A percentile compares a stretch with the other conserved stretches of the same genome.
These are phyloP conservation scores for Trametes elegans DNA, from an alignment of 768 basidiomycete genomes.

Conservation along the genomic window DNA sequence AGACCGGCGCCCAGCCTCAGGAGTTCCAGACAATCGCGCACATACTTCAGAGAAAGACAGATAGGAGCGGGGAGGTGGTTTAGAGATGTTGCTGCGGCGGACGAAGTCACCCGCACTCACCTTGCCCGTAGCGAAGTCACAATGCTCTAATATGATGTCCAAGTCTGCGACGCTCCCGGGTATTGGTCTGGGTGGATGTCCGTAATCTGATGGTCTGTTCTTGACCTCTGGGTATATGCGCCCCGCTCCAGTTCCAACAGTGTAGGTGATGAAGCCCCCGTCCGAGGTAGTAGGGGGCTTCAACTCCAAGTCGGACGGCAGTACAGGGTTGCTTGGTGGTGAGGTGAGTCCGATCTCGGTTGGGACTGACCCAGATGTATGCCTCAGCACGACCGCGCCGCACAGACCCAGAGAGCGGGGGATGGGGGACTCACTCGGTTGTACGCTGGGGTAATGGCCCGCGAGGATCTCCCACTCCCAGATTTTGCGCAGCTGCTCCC, in stretches of 20 bases:
- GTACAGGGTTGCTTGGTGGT: slow-evolving; percentile 66
- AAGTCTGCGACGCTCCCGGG: slow-evolving; percentile 86
- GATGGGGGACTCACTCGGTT: slow-evolving; percentile 96
- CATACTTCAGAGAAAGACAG: slow-evolving; percentile 55
- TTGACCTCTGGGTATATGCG: slow-evolving; percentile 77
- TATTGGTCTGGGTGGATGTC: slow-evolving; percentile 85
- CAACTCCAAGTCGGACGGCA: slow-evolving; percentile 51
- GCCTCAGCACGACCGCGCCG: slow-evolving; percentile 7
- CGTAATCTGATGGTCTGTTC: slow-evolving; percentile 55
- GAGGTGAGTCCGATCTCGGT: slow-evolving; percentile 59
- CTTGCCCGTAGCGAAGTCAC: slow-evolving; percentile 82
- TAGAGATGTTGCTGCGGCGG: too few species aligned
- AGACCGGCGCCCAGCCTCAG: slow-evolving; percentile 90
- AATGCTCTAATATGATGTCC: slow-evolving; percentile 88
- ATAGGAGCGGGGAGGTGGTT: too few species aligned
- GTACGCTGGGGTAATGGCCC: slow-evolving; percentile 92
- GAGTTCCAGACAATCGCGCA: slow-evolving; percentile 93
- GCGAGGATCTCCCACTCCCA: slow-evolving; percentile 93
- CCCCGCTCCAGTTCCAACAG: slow-evolving; percentile 72
- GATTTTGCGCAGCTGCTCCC: slow-evolving; percentile 60
- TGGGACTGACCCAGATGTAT: slow-evolving; percentile 52
- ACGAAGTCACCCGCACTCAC: slow-evolving; percentile 33
- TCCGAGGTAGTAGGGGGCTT: slow-evolving; percentile 46
- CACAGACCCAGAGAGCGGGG: slow-evolving; percentile 76
- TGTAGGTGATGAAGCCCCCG: slow-evolving; percentile 47